Evolutionary conservation across 176 grass and related monocot genomes (phyloP).

Genomic region (Carex pumila): DNA sequence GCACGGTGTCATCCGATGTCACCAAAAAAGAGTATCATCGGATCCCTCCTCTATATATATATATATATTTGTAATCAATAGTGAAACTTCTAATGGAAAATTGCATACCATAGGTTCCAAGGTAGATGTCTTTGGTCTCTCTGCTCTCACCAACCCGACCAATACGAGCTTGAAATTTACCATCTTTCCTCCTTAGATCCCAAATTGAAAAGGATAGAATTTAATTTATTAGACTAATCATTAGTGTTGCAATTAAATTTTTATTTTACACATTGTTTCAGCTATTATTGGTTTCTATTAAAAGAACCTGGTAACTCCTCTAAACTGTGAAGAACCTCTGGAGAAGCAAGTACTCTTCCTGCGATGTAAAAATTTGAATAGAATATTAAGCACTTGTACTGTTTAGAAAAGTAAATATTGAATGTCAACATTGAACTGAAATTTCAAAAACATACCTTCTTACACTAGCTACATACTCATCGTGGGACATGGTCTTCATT

Average conservation of each 20-base stretch:
- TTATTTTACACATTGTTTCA: constrained; percentile 11
- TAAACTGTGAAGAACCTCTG: constrained; percentile 80
- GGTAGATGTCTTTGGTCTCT: constrained; percentile 96
- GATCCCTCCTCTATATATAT: too few species aligned
- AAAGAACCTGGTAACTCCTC: constrained; percentile 83
- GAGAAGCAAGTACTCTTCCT: constrained; percentile 98
- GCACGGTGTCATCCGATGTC: too few species aligned
- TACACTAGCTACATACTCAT: constrained; percentile 89
- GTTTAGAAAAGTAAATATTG: neutral
- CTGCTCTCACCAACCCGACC: constrained; percentile 84
- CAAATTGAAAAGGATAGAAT: constrained; percentile 24
- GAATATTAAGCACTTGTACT: neutral
- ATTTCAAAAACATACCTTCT: constrained; percentile 48
- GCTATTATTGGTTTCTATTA: constrained; percentile 5
- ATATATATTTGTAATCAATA: neutral
- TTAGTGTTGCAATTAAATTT: constrained; percentile 5
- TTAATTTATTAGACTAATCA: constrained; percentile 12
- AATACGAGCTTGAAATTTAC: constrained; percentile 96
- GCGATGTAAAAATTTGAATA: constrained; percentile 24
- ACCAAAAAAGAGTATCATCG: too few species aligned
- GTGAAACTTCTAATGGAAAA: constrained; percentile 2
- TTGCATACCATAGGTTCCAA: constrained; percentile 83
- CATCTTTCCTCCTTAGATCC: constrained; percentile 66
- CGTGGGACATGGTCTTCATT: constrained; percentile 83
- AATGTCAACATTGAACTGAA: neutral